Evolutionary conservation across 140 eudicot species (phyloP).

Genomic region (Ambrosia hybrid): DNA sequence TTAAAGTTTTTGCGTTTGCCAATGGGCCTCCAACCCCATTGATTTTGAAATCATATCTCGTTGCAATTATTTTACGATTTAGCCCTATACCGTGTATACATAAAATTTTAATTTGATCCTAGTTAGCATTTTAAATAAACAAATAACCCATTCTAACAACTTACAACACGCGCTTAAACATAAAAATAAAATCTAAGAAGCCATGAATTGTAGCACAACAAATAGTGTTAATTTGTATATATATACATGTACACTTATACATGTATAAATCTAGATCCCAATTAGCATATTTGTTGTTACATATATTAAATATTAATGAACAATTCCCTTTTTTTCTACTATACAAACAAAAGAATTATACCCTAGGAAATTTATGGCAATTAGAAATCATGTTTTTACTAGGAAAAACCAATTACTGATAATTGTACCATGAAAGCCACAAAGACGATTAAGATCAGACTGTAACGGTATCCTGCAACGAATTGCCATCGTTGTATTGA

Average conservation of each 20-base stretch:
- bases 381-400: conserved; percentile 3
- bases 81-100: too few relatives aligned
- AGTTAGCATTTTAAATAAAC: too few relatives aligned
- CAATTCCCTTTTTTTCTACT: conserved; percentile 27
- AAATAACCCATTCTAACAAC: background rate
- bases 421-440: conserved; percentile 39
- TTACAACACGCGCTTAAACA: background rate
- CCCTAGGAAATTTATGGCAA: conserved; percentile 12
- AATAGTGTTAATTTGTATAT: background rate
- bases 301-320: conserved; percentile 27
- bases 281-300: conserved; percentile 26
- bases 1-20: too few relatives aligned
- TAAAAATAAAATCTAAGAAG: background rate
- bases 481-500: conserved; percentile 44
- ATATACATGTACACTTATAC: background rate
- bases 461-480: conserved; percentile 30
- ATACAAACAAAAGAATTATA: conserved; percentile 40
- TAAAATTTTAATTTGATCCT: too few relatives aligned
- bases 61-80: too few relatives aligned
- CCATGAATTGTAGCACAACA: background rate
- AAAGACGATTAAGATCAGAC: conserved; percentile 23
- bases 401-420: conserved; percentile 29
- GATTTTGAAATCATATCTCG: too few relatives aligned
- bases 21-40: too few relatives aligned
- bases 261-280: conserved; percentile 23